Base-by-base conservation (phyloP, 2,329 filamentous ascomycete species). In the Sporothrix mexicana region DNA sequence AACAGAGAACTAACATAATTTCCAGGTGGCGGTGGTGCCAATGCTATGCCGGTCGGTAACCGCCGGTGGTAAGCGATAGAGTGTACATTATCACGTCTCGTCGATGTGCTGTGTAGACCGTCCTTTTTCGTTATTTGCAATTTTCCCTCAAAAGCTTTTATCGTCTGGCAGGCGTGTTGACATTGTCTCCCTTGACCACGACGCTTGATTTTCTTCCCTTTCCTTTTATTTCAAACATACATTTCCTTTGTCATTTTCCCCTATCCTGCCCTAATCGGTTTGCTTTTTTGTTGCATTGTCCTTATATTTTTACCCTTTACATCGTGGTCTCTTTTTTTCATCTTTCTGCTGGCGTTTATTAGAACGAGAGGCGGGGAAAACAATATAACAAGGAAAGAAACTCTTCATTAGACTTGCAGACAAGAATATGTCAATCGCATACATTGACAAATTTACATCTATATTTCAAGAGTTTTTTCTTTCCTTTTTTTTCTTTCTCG, bases 31-130 rank as follows among this genome's bases (percentile, higher is more conserved):
- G 75, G 77, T 72, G 79, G 85, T 78, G 83, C 85, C 79, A 87
- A 88, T 79, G 84, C 83, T 77, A 79, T 84, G 78, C 85, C 85
- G 71, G 79, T 88, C 47, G 81, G 83, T 78, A 85, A 83, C 78
- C 84, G 85, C 77, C 84, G 85, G 75, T 87, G 85, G 86, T 87
- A 85, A 82, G 78, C 75, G 62, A 62, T 36, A 20, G 13, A 67
- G 23, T 12, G 12, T 49, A 12, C 57, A n/a, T 36, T 23, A 36
- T n/a, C 43, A 23, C 51, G 8, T 51, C 23, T 49, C 9, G 20
- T 25, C 51, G 17, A 17, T 2, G 47, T 45, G 49, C 51, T 47
- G 67, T 57, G 51, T 47, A 66, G 59, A 69, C 23, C 25, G 15
- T 68, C 23, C 20, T 36, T 15, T 53, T 23, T 47, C 30, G 30